Evolutionary conservation across 441 rosid species (phyloP).

Genomic region (Gossypium schwendimanii): DNA sequence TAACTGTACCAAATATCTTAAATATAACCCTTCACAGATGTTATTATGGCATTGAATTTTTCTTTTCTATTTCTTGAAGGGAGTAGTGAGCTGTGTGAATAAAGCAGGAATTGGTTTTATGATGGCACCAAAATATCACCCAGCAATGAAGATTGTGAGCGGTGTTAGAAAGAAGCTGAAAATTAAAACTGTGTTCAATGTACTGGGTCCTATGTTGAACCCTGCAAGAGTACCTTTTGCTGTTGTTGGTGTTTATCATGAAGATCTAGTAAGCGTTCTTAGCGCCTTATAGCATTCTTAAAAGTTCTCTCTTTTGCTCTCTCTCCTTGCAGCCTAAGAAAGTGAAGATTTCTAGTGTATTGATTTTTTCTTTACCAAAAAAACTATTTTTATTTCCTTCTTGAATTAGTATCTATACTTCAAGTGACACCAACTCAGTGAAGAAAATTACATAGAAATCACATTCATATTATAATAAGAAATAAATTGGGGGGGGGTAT

Average conservation of each 20-base stretch:
- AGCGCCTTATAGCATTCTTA: neutral
- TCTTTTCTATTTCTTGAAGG: conserved; percentile 29
- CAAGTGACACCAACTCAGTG: no score
- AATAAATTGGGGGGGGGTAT: no score
- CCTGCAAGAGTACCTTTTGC: conserved; percentile 80
- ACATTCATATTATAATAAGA: no score
- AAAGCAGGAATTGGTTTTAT: conserved; percentile 94
- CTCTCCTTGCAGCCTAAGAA: neutral
- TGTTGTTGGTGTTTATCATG: conserved; percentile 83
- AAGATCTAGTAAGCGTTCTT: conserved; percentile 52
- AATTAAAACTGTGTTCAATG: conserved; percentile 76
- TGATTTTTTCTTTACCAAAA: neutral
- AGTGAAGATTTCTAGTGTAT: neutral
- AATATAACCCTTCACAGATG: neutral
- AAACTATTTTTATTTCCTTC: neutral
- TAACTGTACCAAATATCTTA: neutral
- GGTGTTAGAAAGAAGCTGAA: conserved; percentile 82
- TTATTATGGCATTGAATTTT: neutral
- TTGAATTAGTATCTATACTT: neutral
- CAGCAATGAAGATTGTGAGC: conserved; percentile 80
- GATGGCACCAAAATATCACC: conserved; percentile 88
- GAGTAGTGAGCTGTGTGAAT: conserved; percentile 63
- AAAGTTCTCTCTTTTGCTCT: neutral
- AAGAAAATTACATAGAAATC: no score
- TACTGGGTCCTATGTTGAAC: conserved; percentile 88